Base-by-base conservation (phyloP, 306 rosid genomes). In the Rosa lucieae region DNA sequence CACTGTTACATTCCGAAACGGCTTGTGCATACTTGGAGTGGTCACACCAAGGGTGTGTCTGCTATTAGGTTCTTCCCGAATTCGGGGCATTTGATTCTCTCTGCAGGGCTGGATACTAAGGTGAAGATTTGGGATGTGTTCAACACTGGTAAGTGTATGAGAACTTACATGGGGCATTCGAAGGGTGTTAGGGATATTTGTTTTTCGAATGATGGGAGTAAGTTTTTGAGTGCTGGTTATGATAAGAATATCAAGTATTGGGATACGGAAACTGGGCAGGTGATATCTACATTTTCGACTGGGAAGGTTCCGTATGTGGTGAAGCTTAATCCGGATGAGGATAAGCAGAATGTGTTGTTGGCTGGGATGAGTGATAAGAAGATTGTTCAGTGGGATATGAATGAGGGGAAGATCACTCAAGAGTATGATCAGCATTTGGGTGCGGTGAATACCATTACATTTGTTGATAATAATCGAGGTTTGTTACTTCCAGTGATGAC, bases 361-460 rank as follows among this genome's bases (percentile, higher is more conserved):
- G 99, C 99, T 23, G 98, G 99, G 52, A 96, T 96, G 99, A 96
- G 97, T 75, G 99, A 96, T 84, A 93, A 96, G 86, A 93, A 96
- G 92, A 96, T 96, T 82, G 99, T 96, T 76, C 99, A 96, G 78
- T 93, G 99, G 99, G 99, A 96, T 85, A 96, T 96, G 97, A 91
- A 89, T 59, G 79, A 91, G 0, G 97, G 98, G 14, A 95, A 96
- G 87, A 96, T 96, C 52, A 93, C 97, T n/a, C 98, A 96, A 76
- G 99, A 96, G 89, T 96, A 96, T 85, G 99, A 96, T 86, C 97
- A 96, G 70, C 99, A 96, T 93, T 84, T 96, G 80, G 98, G 99
- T 40, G 99, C 99, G 29, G 99, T 96, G 80, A 96, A 96, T 80
- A 96, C 98, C 74, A 93, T 96, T 59, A 96, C 98, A 3, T 96